Evolutionary conservation across 2,329 filamentous ascomycete genomes (phyloP).

Genomic region (Curvularia hawaiiensis): DNA sequence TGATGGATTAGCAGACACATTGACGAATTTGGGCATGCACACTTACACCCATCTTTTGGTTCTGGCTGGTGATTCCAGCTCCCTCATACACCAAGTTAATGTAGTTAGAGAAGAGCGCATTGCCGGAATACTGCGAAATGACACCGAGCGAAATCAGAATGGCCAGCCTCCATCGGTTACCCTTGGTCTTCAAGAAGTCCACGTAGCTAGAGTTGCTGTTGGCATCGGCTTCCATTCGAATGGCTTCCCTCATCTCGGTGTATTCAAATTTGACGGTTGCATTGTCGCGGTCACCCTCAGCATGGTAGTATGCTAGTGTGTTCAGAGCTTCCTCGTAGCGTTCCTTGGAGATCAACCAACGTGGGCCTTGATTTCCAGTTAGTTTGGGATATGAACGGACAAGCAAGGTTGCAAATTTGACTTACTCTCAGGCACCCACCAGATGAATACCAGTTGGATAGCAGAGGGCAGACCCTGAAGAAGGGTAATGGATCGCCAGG

Average conservation of each 20-base stretch:
- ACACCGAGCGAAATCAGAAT: constrained; percentile 68
- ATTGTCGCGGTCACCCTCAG: constrained; percentile 63
- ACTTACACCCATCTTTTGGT: constrained; percentile 49
- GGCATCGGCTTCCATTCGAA: constrained; percentile 60
- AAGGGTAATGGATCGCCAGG: constrained; percentile 58
- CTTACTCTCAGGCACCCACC: constrained; percentile 60
- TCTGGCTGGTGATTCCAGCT: constrained; percentile 61
- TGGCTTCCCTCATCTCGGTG: constrained; percentile 68
- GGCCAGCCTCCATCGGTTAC: constrained; percentile 68
- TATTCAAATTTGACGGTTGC: constrained; percentile 69
- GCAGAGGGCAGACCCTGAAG: constrained; percentile 56
- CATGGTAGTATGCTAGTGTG: constrained; percentile 68
- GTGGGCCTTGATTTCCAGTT: constrained; percentile 26
- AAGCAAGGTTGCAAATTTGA: background rate
- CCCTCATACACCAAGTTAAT: constrained; percentile 65
- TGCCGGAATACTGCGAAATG: constrained; percentile 72
- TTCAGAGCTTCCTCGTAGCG: constrained; percentile 65
- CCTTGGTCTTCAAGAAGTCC: constrained; percentile 66
- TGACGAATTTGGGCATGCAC: no score
- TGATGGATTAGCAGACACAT: constrained; percentile 6
- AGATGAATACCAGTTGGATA: constrained; percentile 68
- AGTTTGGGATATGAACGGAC: background rate
- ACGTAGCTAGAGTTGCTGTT: constrained; percentile 59
- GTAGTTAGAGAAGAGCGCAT: constrained; percentile 70
- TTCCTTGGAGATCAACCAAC: constrained; percentile 69